phyloP scores from a whole-genome alignment of 441 rosid genomes.

The Gossypium schwendimanii region DNA sequence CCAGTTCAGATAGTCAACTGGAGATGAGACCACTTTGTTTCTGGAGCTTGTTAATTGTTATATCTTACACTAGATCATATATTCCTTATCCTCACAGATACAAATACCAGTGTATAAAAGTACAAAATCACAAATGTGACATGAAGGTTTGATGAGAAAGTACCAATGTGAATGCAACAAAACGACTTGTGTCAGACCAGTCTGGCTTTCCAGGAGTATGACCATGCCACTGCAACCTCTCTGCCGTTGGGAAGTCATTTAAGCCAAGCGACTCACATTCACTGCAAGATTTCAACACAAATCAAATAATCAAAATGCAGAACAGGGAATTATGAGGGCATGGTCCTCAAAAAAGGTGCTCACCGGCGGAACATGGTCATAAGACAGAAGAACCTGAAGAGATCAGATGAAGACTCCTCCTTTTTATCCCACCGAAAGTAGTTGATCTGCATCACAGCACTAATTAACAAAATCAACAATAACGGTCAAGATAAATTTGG shows the following conservation, averaged over 20 bases:
- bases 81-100: not conserved
- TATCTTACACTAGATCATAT: not conserved
- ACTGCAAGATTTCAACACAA: conserved; percentile 34
- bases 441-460: conserved; percentile 49
- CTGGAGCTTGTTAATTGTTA: not conserved
- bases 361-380: conserved; percentile 78
- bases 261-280: conserved; percentile 86
- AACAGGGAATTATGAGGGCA: not conserved
- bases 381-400: conserved; percentile 72
- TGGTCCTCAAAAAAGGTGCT: conserved; percentile 17
- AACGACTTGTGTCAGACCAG: conserved; percentile 82
- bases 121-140: not conserved
- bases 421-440: conserved; percentile 89
- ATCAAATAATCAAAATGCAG: conserved; percentile 10
- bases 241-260: conserved; percentile 75
- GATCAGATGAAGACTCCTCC: conserved; percentile 72
- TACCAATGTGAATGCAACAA: conserved; percentile 92
- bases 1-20: not conserved
- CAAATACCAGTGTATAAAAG: not conserved
- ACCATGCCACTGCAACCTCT: conserved; percentile 94
- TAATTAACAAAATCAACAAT: conserved; percentile 13
- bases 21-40: not conserved
- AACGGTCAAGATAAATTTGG: conserved; percentile 8
- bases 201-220: conserved; percentile 66
- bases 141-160: conserved; percentile 8